phyloP scores from a whole-genome alignment of 306 rosid species.

The apple (Malus domestica) region DNA sequence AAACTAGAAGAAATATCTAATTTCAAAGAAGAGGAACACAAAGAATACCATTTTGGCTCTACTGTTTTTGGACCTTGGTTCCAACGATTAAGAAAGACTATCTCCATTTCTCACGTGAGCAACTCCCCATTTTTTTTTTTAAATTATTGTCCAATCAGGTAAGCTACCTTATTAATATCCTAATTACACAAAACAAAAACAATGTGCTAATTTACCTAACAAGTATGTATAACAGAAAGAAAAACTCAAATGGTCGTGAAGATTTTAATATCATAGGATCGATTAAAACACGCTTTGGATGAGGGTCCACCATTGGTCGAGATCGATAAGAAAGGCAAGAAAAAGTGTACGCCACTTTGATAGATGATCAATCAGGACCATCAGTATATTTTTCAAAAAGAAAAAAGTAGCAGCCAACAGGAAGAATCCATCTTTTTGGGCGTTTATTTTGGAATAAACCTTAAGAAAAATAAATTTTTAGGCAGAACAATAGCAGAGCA shows the following conservation, averaged over 20 bases:
- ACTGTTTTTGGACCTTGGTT: too few species aligned
- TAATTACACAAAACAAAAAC: too few species aligned
- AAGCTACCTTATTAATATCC: too few species aligned
- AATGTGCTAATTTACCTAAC: neutral
- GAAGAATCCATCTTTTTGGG: slow-evolving; percentile 31
- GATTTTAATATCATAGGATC: neutral
- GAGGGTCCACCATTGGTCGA: slow-evolving; percentile 16
- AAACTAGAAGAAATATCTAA: too few species aligned
- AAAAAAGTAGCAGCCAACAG: slow-evolving; percentile 26
- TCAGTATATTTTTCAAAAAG: neutral
- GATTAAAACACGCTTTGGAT: neutral
- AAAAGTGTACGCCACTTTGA: neutral
- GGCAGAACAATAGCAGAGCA: too few species aligned
- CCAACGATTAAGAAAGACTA: too few species aligned
- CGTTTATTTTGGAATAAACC: neutral
- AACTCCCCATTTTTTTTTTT: too few species aligned
- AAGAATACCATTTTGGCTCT: too few species aligned
- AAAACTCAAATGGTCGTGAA: neutral
- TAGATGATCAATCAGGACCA: slow-evolving; percentile 1
- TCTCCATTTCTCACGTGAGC: too few species aligned
- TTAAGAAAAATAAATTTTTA: neutral
- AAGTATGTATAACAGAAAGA: neutral
- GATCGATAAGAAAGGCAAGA: slow-evolving; percentile 5
- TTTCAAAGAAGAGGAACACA: too few species aligned
- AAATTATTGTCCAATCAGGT: too few species aligned